Evolutionary conservation across 169 alveolate genomes (phyloP).

Genomic region (Besnoitia besnoiti): DNA sequence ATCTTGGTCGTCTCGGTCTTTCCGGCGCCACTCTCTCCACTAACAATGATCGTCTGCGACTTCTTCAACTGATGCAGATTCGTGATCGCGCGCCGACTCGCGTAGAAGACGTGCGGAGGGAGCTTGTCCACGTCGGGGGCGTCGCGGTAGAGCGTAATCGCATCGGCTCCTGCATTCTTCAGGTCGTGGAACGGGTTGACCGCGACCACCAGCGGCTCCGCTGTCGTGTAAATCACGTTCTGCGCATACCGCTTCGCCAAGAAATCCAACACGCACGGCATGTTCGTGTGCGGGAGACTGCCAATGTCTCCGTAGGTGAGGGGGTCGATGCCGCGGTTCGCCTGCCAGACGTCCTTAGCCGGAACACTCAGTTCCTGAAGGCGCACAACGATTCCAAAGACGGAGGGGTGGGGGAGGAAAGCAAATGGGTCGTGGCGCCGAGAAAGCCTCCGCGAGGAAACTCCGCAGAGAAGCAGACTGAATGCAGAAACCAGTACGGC

Average conservation of each 20-base stretch:
- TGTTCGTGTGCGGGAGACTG: slow-evolving; percentile 88
- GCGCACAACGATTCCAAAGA: not conserved
- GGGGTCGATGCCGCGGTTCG: slow-evolving; percentile 75
- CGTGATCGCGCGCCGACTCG: slow-evolving; percentile 77
- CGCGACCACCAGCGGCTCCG: slow-evolving; percentile 90
- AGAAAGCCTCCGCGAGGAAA: not conserved
- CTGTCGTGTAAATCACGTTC: slow-evolving; percentile 88
- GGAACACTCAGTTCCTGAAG: slow-evolving; percentile 57
- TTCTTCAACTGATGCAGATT: slow-evolving; percentile 55
- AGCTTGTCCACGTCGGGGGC: slow-evolving; percentile 77
- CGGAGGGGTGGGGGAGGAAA: not conserved
- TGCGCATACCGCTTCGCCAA: slow-evolving; percentile 83
- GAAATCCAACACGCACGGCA: slow-evolving; percentile 91
- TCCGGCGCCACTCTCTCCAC: slow-evolving; percentile 99
- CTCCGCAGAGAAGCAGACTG: not conserved
- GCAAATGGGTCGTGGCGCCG: not conserved
- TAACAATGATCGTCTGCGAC: slow-evolving; percentile 93
- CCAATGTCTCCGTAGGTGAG: slow-evolving; percentile 92
- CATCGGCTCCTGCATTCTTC: slow-evolving; percentile 84
- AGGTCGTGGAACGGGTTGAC: slow-evolving; percentile 90
- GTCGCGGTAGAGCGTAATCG: slow-evolving; percentile 82
- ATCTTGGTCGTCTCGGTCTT: slow-evolving; percentile 97
- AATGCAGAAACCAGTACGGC: too few species aligned
- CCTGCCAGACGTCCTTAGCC: slow-evolving; percentile 35
- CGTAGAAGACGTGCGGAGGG: slow-evolving; percentile 89